Evolutionary conservation across 225 moss, liverwort and hornwort genomes (phyloP).

Genomic region (Rhytidiadelphus loreus): DNA sequence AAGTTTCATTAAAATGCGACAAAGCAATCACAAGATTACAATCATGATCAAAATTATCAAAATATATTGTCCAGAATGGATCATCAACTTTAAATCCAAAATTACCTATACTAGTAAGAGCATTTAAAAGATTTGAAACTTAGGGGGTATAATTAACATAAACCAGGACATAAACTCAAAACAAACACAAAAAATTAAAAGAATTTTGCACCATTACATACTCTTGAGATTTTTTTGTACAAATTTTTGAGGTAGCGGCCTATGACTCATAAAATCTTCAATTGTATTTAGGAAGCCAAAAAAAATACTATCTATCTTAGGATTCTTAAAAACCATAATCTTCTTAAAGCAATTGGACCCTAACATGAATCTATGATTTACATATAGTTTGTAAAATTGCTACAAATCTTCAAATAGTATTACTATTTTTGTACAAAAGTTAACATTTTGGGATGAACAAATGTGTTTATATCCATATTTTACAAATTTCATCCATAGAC

Average conservation of each 20-base stretch:
- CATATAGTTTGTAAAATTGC: not conserved
- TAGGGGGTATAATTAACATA: not conserved
- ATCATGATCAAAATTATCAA: not conserved
- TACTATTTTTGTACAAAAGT: not conserved
- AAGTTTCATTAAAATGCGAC: not conserved
- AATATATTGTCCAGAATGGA: not conserved
- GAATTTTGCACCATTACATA: not conserved
- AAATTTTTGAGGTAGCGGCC: not conserved
- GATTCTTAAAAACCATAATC: not conserved
- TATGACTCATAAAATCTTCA: not conserved
- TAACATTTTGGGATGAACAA: not conserved
- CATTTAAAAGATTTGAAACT: not conserved
- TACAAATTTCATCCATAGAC: not conserved
- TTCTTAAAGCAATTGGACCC: not conserved
- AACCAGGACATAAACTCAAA: rapidly evolving
- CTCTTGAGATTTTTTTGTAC: not conserved
- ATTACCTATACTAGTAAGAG: not conserved
- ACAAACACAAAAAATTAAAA: not conserved
- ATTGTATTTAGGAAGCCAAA: not conserved
- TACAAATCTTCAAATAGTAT: not conserved
- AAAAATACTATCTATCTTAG: not conserved
- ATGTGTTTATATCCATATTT: not conserved
- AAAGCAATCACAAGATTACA: not conserved
- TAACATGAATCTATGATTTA: not conserved
- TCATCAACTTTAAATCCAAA: not conserved